Conservation (phyloP, 306 rosid species). For the Prunus armeniaca region DNA sequence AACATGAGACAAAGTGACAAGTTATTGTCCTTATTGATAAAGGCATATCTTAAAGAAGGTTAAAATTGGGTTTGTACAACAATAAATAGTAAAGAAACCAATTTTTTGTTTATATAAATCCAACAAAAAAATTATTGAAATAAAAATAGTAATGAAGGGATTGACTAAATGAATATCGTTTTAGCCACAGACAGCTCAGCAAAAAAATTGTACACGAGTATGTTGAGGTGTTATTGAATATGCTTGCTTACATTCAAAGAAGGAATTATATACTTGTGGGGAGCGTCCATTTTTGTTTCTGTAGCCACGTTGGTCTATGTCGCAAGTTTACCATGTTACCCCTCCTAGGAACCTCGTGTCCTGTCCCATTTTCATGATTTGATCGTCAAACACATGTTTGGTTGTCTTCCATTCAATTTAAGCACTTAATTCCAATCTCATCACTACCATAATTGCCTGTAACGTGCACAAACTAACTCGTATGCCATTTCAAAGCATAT, state of each 20-base stretch:
- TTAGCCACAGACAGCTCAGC: slow-evolving; percentile 1
- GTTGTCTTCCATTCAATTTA: not conserved
- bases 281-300: not conserved
- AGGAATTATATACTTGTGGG: slow-evolving; percentile 10
- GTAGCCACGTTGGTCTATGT: too few relatives aligned
- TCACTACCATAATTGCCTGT: not conserved
- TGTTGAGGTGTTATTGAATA: not conserved
- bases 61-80: not conserved
- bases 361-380: not conserved
- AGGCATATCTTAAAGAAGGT: not conserved
- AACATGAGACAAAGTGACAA: not conserved
- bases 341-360: not conserved
- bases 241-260: slow-evolving; percentile 12
- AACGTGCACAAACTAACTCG: not conserved
- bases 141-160: not conserved
- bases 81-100: too few relatives aligned
- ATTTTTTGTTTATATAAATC: not conserved
- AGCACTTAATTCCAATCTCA: not conserved
- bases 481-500: not conserved
- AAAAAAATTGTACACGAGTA: not conserved
- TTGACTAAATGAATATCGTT: not conserved
- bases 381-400: not conserved
- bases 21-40: not conserved
- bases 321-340: not conserved
- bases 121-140: not conserved